These are phyloP conservation scores for Termitomyces sp. DNA, from an alignment of 768 basidiomycete genomes.

Conservation along the genomic window DNA sequence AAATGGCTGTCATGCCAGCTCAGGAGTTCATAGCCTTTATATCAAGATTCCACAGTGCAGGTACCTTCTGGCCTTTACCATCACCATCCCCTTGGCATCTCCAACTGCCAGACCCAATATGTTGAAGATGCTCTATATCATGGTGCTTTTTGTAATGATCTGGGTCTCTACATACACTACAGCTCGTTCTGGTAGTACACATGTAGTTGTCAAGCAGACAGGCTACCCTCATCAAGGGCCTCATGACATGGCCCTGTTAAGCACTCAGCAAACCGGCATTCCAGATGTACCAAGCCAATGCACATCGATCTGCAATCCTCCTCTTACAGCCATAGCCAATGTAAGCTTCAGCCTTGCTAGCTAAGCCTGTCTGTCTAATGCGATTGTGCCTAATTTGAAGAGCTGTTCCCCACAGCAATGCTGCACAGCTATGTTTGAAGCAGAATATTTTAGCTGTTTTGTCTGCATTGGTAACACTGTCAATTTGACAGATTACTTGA, in stretches of 20 bases:
- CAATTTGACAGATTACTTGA: constrained; percentile 27
- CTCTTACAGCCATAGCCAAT: too few relatives aligned
- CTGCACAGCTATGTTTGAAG: constrained; percentile 40
- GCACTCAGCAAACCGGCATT: constrained; percentile 9
- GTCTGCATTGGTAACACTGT: constrained; percentile 30
- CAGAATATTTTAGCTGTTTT: constrained; percentile 40
- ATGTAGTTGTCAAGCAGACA: neutral
- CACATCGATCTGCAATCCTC: constrained; percentile 29
- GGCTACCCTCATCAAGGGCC: too few relatives aligned
- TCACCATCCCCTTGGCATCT: too few relatives aligned
- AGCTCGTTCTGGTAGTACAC: neutral
- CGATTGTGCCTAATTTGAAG: too few relatives aligned
- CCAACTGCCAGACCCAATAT: neutral
- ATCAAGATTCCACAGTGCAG: neutral
- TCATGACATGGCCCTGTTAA: too few relatives aligned
- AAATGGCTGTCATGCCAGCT: neutral
- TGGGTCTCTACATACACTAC: neutral
- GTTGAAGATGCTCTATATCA: neutral
- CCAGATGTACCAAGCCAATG: constrained; percentile 32
- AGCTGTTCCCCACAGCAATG: too few relatives aligned
- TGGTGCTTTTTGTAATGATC: neutral
- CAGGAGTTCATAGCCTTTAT: neutral
- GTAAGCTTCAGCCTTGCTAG: too few relatives aligned
- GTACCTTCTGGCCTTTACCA: neutral
- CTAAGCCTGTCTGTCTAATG: too few relatives aligned